phyloP scores from a whole-genome alignment of 192 early-diverging fungal species.

The Umbelopsis ramanniana region DNA sequence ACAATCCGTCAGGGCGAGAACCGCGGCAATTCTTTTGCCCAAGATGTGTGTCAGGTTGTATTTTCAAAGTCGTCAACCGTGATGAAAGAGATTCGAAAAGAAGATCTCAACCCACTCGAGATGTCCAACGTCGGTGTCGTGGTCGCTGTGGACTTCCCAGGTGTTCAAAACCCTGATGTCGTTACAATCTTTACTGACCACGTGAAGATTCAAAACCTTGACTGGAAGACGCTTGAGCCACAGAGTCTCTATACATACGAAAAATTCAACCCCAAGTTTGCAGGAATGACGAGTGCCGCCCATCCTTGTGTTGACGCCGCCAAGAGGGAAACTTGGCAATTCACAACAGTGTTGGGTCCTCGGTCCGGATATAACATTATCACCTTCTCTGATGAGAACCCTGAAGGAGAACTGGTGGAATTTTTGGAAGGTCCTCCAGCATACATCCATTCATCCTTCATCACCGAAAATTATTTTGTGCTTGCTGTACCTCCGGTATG shows the following conservation, averaged over 20 bases:
- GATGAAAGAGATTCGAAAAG: background rate
- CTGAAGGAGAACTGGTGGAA: slow-evolving; percentile 5
- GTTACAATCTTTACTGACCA: background rate
- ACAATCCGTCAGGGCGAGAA: background rate
- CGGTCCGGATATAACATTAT: background rate
- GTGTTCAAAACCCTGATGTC: slow-evolving; percentile 7
- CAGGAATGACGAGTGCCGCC: background rate
- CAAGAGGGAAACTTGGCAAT: slow-evolving; percentile 9
- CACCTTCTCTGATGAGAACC: background rate
- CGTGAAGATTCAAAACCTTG: background rate
- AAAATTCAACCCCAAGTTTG: slow-evolving; percentile 11
- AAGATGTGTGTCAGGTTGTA: background rate
- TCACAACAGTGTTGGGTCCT: background rate
- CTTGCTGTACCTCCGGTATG: slow-evolving; percentile 4
- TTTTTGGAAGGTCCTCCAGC: background rate
- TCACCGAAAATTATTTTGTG: slow-evolving; percentile 1
- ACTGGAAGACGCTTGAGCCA: slow-evolving; percentile 11
- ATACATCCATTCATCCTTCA: slow-evolving; percentile 12
- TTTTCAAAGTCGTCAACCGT: background rate
- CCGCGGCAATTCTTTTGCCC: background rate
- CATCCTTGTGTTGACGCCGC: background rate
- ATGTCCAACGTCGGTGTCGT: background rate
- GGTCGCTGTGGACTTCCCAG: background rate
- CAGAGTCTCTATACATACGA: background rate
- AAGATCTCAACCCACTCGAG: background rate